A percentile compares a stretch with the other conserved stretches of the same genome.
Evolutionary conservation across 768 basidiomycete species (phyloP).

Genomic region (Tulasnella sp.): DNA sequence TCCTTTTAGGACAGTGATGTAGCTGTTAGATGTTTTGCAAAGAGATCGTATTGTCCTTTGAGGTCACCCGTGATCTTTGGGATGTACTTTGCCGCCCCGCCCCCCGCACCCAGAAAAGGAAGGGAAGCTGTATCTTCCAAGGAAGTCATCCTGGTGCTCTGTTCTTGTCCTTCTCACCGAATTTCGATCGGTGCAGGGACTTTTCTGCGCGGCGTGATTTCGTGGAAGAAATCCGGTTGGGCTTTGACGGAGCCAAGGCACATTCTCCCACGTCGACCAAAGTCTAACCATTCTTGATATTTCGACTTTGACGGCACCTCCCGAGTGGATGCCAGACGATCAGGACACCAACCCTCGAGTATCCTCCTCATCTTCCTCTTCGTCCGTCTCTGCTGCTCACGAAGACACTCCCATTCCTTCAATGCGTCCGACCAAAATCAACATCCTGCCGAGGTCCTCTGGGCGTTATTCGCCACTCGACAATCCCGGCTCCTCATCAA

Average conservation of each 20-base stretch:
- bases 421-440: slow-evolving; percentile 18
- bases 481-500: neutral
- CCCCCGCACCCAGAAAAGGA: no score
- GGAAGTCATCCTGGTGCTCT: no score
- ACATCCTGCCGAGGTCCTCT: slow-evolving; percentile 15
- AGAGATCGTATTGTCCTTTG: no score
- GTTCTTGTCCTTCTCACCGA: neutral
- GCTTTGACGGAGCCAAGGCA: neutral
- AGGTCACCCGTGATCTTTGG: no score
- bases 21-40: no score
- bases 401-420: slow-evolving; percentile 3
- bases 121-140: no score
- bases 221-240: neutral
- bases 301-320: neutral
- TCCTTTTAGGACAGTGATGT: no score
- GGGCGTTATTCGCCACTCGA: slow-evolving; percentile 7
- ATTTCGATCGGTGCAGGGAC: neutral
- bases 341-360: neutral
- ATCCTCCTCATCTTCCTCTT: slow-evolving; percentile 13
- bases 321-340: slow-evolving; percentile 10
- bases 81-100: no score
- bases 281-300: neutral
- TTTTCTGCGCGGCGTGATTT: neutral
- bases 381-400: slow-evolving; percentile 2
- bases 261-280: neutral